Base-by-base conservation (phyloP, 176 grass and related monocot genomes). In the Metroxylon sagu region DNA sequence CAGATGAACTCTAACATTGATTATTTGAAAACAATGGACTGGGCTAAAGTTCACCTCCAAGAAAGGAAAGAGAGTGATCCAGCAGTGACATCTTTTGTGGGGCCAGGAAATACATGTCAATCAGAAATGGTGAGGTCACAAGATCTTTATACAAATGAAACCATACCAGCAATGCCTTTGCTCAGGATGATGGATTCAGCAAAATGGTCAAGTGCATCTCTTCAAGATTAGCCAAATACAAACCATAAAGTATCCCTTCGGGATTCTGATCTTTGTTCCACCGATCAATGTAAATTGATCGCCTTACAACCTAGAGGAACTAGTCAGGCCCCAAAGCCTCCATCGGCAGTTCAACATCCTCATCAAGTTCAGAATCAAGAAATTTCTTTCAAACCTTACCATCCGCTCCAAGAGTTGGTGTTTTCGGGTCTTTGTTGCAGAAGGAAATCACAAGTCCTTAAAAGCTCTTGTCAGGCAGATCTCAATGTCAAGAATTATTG, bases 341-440 rank as follows among this genome's bases (percentile, higher is more conserved):
- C 62, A 52, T 58, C 79, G 21, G 64, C 69, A 26, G n/a, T 66
- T 25, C 54, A 64, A 54, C 74, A 82, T 48, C 74, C 71, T 26
- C 26, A 62, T 51, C 48, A 16, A 7, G 43, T 53, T 62, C 78
- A 75, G 25, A 26, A 69, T n/a, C 50, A 73, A 23, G 63, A 72
- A 80, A 78, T 70, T 70, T 49, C 74, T 7, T 62, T 62, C 19
- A 82, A 25, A 74, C 87, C 83, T 25, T 54, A 88, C 14, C 69
- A 81, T 5, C 84, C 84, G 23, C 62, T 73, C 73, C 84, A 65
- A 80, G 78, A 80, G 57, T 97, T 49, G 92, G 87, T 56, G 76
- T 80, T 30, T 61, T 83, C 16, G 64, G 87, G 60, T 73, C 84
- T 23, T 82, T 82, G 48, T 48, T 91, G 50, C 87, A 88, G 52